phyloP scores from a whole-genome alignment of 176 grass and related monocot species.

The Zea mays region DNA sequence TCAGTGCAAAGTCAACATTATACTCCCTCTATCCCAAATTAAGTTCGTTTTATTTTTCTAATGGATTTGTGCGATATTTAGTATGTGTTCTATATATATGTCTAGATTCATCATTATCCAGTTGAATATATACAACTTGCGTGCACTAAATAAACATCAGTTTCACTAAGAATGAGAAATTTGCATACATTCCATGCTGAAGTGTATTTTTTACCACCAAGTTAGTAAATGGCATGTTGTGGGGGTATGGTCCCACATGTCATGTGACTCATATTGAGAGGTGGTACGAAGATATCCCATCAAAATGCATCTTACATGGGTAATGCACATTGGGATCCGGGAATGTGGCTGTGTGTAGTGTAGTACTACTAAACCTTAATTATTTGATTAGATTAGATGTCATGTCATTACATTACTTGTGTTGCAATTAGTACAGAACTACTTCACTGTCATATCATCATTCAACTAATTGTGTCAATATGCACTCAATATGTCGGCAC shows the following conservation, averaged over 20 bases:
- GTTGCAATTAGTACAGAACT: background rate
- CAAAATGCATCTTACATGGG: background rate
- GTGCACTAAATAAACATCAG: background rate
- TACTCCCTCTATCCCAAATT: too few relatives aligned
- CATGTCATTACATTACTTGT: slow-evolving; percentile 7
- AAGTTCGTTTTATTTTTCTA: too few relatives aligned
- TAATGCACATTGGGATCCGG: background rate
- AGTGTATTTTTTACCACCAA: too few relatives aligned
- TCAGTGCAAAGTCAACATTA: background rate
- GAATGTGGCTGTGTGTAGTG: background rate
- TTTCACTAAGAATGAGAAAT: too few relatives aligned
- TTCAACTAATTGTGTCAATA: background rate
- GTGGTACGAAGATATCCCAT: background rate
- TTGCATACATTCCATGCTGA: too few relatives aligned
- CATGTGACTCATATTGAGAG: background rate
- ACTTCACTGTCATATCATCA: background rate
- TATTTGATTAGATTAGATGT: background rate
- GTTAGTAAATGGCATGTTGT: background rate
- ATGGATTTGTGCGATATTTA: too few relatives aligned
- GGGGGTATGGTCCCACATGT: background rate
- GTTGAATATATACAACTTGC: background rate
- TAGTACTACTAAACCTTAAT: background rate
- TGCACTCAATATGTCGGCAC: slow-evolving; percentile 24
- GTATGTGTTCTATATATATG: too few relatives aligned
- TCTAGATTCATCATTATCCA: too few relatives aligned